These are phyloP conservation scores for Cladorrhinum samala DNA, from an alignment of 495 filamentous ascomycete genomes.

Conservation along the genomic window DNA sequence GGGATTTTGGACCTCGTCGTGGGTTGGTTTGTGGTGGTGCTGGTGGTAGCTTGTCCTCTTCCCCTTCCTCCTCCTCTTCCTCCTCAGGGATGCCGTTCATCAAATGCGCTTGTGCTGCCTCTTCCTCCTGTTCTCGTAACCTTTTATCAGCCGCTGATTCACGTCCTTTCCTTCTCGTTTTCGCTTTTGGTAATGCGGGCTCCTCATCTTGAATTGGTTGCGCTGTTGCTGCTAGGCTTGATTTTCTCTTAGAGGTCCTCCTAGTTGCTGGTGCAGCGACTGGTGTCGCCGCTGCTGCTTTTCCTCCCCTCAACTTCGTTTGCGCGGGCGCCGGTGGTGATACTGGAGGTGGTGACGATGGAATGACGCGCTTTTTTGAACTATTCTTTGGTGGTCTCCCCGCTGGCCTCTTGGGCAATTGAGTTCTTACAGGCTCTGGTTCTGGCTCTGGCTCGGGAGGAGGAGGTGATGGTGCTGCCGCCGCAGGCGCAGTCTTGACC, in stretches of 20 bases:
- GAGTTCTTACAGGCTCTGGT: slow-evolving; percentile 8
- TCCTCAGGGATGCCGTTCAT: slow-evolving; percentile 3
- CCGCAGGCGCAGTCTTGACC: slow-evolving; percentile 38
- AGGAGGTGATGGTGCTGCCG: slow-evolving; percentile 6
- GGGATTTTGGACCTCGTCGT: not conserved
- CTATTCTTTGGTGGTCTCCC: slow-evolving; percentile 39
- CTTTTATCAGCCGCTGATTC: slow-evolving; percentile 10
- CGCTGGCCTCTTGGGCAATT: slow-evolving; percentile 22
- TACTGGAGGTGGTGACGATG: slow-evolving; percentile 22
- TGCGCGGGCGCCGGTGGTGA: slow-evolving; percentile 19
- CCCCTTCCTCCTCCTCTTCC: slow-evolving; percentile 1
- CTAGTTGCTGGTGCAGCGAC: slow-evolving; percentile 29
- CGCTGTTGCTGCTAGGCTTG: slow-evolving; percentile 18
- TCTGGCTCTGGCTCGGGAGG: slow-evolving; percentile 8
- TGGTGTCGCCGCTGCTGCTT: slow-evolving; percentile 9
- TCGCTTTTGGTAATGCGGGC: slow-evolving; percentile 17
- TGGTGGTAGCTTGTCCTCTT: slow-evolving; percentile 1
- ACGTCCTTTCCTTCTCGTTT: slow-evolving; percentile 19
- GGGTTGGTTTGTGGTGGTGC: not conserved
- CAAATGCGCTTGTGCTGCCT: slow-evolving; percentile 8
- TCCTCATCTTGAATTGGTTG: slow-evolving; percentile 13
- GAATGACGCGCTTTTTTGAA: slow-evolving; percentile 32
- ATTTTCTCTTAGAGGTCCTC: slow-evolving; percentile 37
- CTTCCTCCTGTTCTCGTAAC: slow-evolving; percentile 16
- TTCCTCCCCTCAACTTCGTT: slow-evolving; percentile 16